A percentile compares a stretch with the other conserved stretches of the same genome.
These are phyloP conservation scores for Sanghuangporus weigelae DNA, from an alignment of 1,284 basidiomycete species.

Conservation along the genomic window DNA sequence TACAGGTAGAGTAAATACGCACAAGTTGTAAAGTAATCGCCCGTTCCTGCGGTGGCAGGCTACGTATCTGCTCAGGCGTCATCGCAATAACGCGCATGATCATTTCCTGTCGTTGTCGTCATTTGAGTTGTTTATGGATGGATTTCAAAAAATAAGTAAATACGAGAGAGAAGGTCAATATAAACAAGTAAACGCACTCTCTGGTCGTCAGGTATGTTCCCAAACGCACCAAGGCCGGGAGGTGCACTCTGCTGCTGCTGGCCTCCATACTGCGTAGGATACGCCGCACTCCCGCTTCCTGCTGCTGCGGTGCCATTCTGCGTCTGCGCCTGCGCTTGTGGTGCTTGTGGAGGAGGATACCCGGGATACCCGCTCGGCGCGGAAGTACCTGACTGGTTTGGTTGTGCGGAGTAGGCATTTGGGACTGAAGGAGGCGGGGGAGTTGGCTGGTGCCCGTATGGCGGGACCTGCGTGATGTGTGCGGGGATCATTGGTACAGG, in stretches of 20 bases:
- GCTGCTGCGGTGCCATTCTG: neutral
- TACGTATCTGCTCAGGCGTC: constrained; percentile 17
- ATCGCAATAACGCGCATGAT: constrained; percentile 17
- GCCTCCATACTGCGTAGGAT: neutral
- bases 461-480: neutral
- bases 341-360: neutral
- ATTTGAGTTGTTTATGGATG: neutral
- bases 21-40: constrained; percentile 17
- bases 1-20: neutral
- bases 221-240: constrained; percentile 2
- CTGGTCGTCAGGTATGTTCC: constrained; percentile 16
- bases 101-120: constrained; percentile 10
- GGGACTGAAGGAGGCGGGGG: neutral
- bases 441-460: constrained; percentile 3
- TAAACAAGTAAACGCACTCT: neutral
- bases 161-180: neutral
- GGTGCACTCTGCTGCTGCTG: constrained; percentile 1
- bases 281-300: neutral
- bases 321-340: neutral
- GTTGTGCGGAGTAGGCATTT: neutral
- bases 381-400: neutral
- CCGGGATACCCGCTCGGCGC: neutral
- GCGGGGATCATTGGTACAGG: constrained; percentile 3
- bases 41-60: constrained; percentile 15
- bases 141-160: neutral